A percentile compares a stretch with the other conserved stretches of the same genome.
Conservation (phyloP, 2,329 filamentous ascomycete species). For the Xylaria sp. region DNA sequence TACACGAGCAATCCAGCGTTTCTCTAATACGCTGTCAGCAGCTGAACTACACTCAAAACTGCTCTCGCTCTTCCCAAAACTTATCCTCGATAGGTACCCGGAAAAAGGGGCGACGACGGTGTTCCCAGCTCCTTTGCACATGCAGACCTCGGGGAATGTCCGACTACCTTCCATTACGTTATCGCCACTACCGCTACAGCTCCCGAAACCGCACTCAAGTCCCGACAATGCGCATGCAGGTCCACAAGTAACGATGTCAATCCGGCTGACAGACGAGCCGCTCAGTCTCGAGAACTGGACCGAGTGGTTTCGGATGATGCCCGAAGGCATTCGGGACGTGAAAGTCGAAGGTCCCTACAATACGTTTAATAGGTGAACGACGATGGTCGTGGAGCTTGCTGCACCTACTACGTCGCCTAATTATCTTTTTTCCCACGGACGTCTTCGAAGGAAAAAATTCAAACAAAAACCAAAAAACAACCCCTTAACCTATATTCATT, state of each 20-base stretch:
- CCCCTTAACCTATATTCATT: background rate
- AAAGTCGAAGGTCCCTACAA: conserved; percentile 59
- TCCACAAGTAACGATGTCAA: conserved; percentile 55
- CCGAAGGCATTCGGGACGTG: conserved; percentile 60
- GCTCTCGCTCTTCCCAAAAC: conserved; percentile 56
- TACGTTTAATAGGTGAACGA: conserved; percentile 48
- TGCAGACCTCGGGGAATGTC: conserved; percentile 60
- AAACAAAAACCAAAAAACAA: background rate
- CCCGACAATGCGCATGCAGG: conserved; percentile 40
- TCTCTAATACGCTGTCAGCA: conserved; percentile 53
- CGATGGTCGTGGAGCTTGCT: conserved; percentile 2
- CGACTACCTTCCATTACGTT: conserved; percentile 62
- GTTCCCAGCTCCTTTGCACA: conserved; percentile 60
- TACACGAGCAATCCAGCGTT: conserved; percentile 51
- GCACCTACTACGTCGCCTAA: conserved; percentile 10
- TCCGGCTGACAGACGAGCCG: conserved; percentile 57
- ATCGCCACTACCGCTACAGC: conserved; percentile 52
- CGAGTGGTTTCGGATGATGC: conserved; percentile 64
- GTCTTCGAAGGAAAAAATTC: background rate
- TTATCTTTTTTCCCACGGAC: background rate
- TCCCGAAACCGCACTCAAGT: conserved; percentile 41
- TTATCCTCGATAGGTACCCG: conserved; percentile 56
- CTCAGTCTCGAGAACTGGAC: conserved; percentile 60
- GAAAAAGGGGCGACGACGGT: conserved; percentile 54
- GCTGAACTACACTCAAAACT: conserved; percentile 61